phyloP scores from a whole-genome alignment of 768 basidiomycete genomes.

The Megacollybia marginata region DNA sequence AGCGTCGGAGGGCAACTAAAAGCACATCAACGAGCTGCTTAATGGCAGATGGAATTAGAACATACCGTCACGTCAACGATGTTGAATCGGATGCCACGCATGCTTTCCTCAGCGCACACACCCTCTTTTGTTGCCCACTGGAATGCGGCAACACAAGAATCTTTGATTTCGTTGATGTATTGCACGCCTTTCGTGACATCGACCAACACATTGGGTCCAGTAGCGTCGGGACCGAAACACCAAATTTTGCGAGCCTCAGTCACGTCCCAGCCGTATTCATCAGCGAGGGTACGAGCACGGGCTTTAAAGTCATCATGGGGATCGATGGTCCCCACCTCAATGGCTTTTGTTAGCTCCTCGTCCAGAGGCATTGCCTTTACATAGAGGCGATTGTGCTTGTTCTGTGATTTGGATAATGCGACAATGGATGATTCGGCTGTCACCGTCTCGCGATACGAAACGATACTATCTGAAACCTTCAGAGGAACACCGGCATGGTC shows the following conservation, averaged over 20 bases:
- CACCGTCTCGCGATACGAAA: slow-evolving; percentile 97
- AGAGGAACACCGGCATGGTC: slow-evolving; percentile 99
- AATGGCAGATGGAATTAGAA: slow-evolving; percentile 4
- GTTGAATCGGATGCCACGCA: slow-evolving; percentile 98
- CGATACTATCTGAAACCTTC: slow-evolving; percentile 96
- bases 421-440: slow-evolving; percentile 92
- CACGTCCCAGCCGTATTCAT: slow-evolving; percentile 97
- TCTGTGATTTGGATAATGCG: slow-evolving; percentile 98
- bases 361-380: slow-evolving; percentile 89
- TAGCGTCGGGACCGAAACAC: slow-evolving; percentile 99
- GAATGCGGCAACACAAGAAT: slow-evolving; percentile 98
- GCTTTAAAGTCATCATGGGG: slow-evolving; percentile 97
- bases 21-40: background rate
- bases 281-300: slow-evolving; percentile 92
- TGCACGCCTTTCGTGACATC: slow-evolving; percentile 99
- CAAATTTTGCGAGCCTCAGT: slow-evolving; percentile 99
- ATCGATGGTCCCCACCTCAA: slow-evolving; percentile 79
- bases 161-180: slow-evolving; percentile 99
- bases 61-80: slow-evolving; percentile 89
- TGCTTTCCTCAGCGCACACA: slow-evolving; percentile 93
- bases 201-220: slow-evolving; percentile 93
- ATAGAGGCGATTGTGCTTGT: slow-evolving; percentile 99
- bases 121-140: slow-evolving; percentile 99
- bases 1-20: slow-evolving; percentile 91
- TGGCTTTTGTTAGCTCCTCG: slow-evolving; percentile 90